These are phyloP conservation scores for Allium cepa DNA, from an alignment of 106 monocot species.

Conservation along the genomic window DNA sequence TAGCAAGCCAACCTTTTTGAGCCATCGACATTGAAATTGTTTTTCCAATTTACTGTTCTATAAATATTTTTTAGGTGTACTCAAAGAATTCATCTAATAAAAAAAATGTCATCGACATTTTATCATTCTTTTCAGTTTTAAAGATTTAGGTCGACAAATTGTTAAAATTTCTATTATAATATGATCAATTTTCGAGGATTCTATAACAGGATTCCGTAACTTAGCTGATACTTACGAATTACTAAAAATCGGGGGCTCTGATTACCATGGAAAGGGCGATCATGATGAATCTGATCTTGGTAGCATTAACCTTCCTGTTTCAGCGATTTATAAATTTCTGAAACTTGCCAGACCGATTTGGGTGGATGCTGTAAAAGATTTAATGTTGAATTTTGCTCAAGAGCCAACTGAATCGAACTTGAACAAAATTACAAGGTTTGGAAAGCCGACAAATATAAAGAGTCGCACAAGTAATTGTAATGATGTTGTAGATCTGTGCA, in stretches of 20 bases:
- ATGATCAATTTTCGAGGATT: too few species aligned
- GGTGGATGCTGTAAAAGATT: slow-evolving; percentile 51
- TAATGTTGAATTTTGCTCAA: slow-evolving; percentile 34
- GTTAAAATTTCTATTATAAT: too few species aligned
- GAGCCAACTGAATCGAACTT: slow-evolving; percentile 45
- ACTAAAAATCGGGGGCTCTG: slow-evolving; percentile 90
- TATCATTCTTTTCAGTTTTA: too few species aligned
- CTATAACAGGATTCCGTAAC: slow-evolving; percentile 64
- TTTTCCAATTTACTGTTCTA: too few species aligned
- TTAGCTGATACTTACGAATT: slow-evolving; percentile 65
- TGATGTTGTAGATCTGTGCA: slow-evolving; percentile 28
- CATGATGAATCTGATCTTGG: slow-evolving; percentile 82
- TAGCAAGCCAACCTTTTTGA: too few species aligned
- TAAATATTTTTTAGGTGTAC: too few species aligned
- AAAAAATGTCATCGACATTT: too few species aligned
- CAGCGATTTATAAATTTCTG: slow-evolving; percentile 44
- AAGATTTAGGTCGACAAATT: too few species aligned
- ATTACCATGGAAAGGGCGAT: slow-evolving; percentile 84
- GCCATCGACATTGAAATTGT: too few species aligned
- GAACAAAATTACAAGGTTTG: slow-evolving; percentile 45
- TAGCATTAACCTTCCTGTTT: slow-evolving; percentile 52
- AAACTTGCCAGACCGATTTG: slow-evolving; percentile 71
- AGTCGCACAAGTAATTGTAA: background rate
- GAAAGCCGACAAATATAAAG: slow-evolving; percentile 20
- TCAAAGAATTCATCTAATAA: too few species aligned